phyloP scores from a whole-genome alignment of 2,329 filamentous ascomycete species.

The Penicillium sp. region DNA sequence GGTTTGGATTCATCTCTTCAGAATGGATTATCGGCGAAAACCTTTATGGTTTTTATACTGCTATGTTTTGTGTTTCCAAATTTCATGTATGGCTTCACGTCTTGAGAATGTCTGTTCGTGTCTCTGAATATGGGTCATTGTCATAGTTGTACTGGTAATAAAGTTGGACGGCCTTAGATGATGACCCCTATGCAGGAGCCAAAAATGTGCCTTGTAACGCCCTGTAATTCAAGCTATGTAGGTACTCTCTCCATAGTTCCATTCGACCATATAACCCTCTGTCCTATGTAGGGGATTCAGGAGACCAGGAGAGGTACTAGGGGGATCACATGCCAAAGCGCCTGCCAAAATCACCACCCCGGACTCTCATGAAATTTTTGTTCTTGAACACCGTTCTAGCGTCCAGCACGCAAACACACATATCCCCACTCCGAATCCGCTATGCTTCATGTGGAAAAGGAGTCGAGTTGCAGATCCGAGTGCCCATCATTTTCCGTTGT shows the following conservation, averaged over 20 bases:
- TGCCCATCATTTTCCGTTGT: neutral
- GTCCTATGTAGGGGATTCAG: neutral
- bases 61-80: neutral
- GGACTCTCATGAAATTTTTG: slow-evolving; percentile 2
- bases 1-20: slow-evolving; percentile 41
- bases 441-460: slow-evolving; percentile 4
- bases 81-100: neutral
- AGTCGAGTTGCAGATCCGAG: neutral
- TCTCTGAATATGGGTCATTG: neutral
- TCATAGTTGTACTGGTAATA: neutral
- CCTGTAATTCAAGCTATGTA: neutral
- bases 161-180: neutral
- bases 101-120: slow-evolving; percentile 2
- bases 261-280: neutral
- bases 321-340: slow-evolving; percentile 10
- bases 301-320: neutral
- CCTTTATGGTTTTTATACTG: slow-evolving; percentile 27
- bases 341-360: slow-evolving; percentile 1
- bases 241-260: neutral
- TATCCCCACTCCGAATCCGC: neutral
- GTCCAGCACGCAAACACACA: neutral
- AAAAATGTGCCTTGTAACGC: neutral
- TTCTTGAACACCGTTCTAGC: neutral
- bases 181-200: slow-evolving; percentile 1
- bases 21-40: slow-evolving; percentile 45